Base-by-base conservation (phyloP, 768 basidiomycete genomes). In the Leccinellum albellum region DNA sequence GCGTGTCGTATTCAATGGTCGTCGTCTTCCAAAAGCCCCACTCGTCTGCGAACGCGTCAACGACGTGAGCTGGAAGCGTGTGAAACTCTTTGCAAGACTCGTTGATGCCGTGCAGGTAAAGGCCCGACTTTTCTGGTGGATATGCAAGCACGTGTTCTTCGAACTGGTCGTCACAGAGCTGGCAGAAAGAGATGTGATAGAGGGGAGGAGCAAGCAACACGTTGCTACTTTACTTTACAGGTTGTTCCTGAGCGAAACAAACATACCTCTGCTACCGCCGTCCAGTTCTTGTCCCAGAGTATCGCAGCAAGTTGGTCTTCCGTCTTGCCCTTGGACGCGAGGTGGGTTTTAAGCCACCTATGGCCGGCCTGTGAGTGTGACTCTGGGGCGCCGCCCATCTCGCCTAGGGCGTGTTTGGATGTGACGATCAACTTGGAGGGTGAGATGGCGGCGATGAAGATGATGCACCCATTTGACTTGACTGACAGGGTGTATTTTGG, bases 151-250 rank as follows among this genome's bases (percentile, higher is more conserved):
- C 96, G 65, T 99, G 97, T 68, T 98, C 96, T 65, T 99, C 96
- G 70, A 98, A 98, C 0, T 81, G 82, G 72, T 99, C 97, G 66
- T 99, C 97, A 69, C 97, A 99, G 6, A 99, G 86, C 95, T 98
- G 51, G 24, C 28, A 13, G 6, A 40, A 51, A n/a, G 24, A 48
- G 9, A 6, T 1, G 37, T 7, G 40, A 14, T 14, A 14, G 4
- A 42, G n/a, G 5, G 4, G n/a, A n/a, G n/a, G 37, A 37, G 17
- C 17, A n/a, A n/a, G 35, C 15, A 35, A 17, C 15, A 17, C 17
- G 17, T 37, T 8, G 28, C 9, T 8, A 31, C 5, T 8, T 31
- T 31, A 37, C 37, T 20, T 20, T 20, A 12, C n/a, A 40, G 20
- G 20, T 12, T 42, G 10, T 42, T 4, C 40, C 40, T 42, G 40